These are phyloP conservation scores for Ustilago xerochloae DNA, from an alignment of 1,284 basidiomycete species.

Conservation along the genomic window DNA sequence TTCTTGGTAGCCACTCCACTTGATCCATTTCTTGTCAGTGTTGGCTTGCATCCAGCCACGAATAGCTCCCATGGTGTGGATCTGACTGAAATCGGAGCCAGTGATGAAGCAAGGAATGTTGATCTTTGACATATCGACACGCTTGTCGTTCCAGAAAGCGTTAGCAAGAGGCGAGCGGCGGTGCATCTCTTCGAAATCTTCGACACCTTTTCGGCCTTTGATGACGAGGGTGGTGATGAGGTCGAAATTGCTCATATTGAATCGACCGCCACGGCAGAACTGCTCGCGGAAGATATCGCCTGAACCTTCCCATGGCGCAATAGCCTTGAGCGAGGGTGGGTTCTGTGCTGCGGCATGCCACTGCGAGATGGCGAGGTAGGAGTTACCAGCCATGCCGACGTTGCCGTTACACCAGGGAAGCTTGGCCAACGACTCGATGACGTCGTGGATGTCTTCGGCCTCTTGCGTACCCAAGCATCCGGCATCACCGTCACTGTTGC, in stretches of 20 bases:
- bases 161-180: slow-evolving; percentile 15
- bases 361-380: slow-evolving; percentile 56
- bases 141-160: slow-evolving; percentile 50
- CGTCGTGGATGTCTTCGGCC: slow-evolving; percentile 50
- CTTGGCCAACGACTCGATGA: slow-evolving; percentile 49
- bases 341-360: slow-evolving; percentile 53
- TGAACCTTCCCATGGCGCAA: slow-evolving; percentile 59
- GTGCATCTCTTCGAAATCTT: slow-evolving; percentile 45
- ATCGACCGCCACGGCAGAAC: slow-evolving; percentile 42
- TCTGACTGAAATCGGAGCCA: slow-evolving; percentile 54
- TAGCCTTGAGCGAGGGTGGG: slow-evolving; percentile 59
- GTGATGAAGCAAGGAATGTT: slow-evolving; percentile 52
- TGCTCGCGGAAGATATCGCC: slow-evolving; percentile 48
- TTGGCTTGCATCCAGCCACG: slow-evolving; percentile 40
- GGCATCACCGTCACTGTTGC: slow-evolving; percentile 48
- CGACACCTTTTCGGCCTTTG: slow-evolving; percentile 35
- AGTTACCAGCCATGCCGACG: slow-evolving; percentile 51
- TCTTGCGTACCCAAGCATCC: slow-evolving; percentile 10
- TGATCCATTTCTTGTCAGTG: slow-evolving; percentile 44
- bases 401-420: slow-evolving; percentile 49
- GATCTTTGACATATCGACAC: slow-evolving; percentile 53
- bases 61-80: slow-evolving; percentile 38
- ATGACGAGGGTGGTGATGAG: slow-evolving; percentile 52
- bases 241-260: slow-evolving; percentile 47
- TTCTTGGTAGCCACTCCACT: slow-evolving; percentile 43